Evolutionary conservation across 306 rosid species (phyloP).

Genomic region (Dalbergia oliveri): DNA sequence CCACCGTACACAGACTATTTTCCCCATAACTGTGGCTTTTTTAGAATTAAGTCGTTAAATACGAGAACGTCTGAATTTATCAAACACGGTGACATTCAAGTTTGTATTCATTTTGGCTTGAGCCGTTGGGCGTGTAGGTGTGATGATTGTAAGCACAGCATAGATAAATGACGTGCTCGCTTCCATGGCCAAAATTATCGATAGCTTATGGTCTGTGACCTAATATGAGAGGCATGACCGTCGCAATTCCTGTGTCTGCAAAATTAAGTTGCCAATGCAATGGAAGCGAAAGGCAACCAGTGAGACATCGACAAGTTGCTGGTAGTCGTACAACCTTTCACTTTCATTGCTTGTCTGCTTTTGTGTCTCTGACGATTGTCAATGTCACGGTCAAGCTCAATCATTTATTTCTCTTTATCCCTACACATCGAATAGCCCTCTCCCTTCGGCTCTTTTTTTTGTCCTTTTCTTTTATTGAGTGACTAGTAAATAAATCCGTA

Average conservation of each 20-base stretch:
- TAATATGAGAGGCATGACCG: neutral
- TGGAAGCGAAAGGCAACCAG: conserved; percentile 4
- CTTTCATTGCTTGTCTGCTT: no score
- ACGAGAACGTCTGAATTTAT: no score
- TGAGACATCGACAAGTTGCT: neutral
- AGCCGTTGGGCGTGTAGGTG: neutral
- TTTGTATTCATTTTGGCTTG: no score
- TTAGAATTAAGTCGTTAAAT: no score
- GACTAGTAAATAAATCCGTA: no score
- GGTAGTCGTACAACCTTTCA: neutral
- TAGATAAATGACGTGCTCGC: no score
- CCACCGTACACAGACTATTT: no score
- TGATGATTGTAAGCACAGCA: neutral
- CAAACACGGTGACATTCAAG: no score
- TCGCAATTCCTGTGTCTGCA: neutral
- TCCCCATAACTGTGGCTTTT: no score
- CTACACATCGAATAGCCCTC: neutral
- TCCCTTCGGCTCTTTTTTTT: neutral
- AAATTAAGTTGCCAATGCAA: neutral
- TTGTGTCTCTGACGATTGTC: neutral
- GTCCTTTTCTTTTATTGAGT: no score
- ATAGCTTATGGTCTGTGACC: neutral
- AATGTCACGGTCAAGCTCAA: neutral
- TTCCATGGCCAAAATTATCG: no score
- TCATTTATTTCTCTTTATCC: neutral